Evolutionary conservation across 768 basidiomycete species (phyloP), one percentile per base, ranked within the genome.

Genomic region (Suillus occidentalis): DNA sequence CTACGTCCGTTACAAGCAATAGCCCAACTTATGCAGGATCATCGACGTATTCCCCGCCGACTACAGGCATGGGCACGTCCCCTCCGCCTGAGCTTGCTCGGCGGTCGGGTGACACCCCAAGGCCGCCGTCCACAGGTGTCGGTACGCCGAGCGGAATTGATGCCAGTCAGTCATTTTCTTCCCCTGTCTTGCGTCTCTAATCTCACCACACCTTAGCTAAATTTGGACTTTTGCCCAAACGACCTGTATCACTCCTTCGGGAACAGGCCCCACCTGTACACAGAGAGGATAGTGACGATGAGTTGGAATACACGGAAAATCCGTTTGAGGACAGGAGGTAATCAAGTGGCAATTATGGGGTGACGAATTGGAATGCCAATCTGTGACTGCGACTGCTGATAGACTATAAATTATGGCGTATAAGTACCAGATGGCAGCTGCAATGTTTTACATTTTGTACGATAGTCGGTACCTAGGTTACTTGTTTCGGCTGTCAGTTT

Each of bases 271-370:
- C 82, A 22, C 80, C 75, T 16, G 67, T 71, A 25, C 58, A 43
- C 58, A 42, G 40, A 42, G 58, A 69, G 61, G 76, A 81, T 31
- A 78, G 82, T 49, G 79, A 82, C 8, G 87, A 87, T 62, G 87
- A 85, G n/a, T 70, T 89, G 68, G 90, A 90, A 74, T 91, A 89
- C 73, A 82, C 84, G 4, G 89, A 90, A 81, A 90, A 86, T 69
- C 90, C 90, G 42, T 92, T 92, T 66, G 89, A 91, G 63, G 88
- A 90, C 45, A 66, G 39, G 22, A 39, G 7, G 25, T 71, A 61
- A 74, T 55, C 6, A 13, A n/a, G 36, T 37, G 14, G 36, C 4
- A 16, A 14, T 4, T 16, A 3, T 57, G 56, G 56, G 22, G 8
- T 37, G 16, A 57, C 22, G 8, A 36, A 39, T 22, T 13, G 22